phyloP scores from a whole-genome alignment of 805 yeast genomes.

The Kuraishia piskuri region DNA sequence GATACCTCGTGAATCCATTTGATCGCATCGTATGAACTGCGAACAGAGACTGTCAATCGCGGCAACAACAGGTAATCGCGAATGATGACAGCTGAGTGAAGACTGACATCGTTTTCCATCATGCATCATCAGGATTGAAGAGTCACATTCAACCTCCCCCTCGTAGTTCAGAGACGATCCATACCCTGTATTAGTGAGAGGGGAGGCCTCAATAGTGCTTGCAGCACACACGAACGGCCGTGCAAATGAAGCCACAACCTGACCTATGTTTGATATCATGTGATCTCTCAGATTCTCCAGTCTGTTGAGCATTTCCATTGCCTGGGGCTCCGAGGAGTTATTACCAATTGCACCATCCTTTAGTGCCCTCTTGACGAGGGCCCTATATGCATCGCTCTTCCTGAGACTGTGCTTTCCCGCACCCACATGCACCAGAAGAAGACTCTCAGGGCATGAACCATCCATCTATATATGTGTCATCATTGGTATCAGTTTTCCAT shows the following conservation, averaged over 20 bases:
- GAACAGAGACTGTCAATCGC: neutral
- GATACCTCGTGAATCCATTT: neutral
- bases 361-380: conserved; percentile 20
- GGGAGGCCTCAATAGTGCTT: conserved; percentile 22
- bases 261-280: neutral
- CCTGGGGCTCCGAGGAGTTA: neutral
- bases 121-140: conserved; percentile 22
- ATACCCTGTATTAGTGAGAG: conserved; percentile 39
- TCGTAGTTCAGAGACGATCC: conserved; percentile 34
- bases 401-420: conserved; percentile 36
- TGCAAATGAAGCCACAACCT: neutral
- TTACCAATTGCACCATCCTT: neutral
- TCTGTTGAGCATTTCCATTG: neutral
- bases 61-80: neutral
- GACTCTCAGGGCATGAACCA: neutral
- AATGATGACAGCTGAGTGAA: neutral
- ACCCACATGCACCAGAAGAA: conserved; percentile 35
- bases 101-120: neutral
- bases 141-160: conserved; percentile 38
- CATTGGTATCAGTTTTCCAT: too few species aligned
- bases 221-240: neutral
- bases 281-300: neutral
- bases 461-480: neutral
- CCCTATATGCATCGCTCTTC: conserved; percentile 16
- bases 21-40: neutral